phyloP scores from a whole-genome alignment of 768 basidiomycete genomes.

The Tephrocybe sp. region DNA sequence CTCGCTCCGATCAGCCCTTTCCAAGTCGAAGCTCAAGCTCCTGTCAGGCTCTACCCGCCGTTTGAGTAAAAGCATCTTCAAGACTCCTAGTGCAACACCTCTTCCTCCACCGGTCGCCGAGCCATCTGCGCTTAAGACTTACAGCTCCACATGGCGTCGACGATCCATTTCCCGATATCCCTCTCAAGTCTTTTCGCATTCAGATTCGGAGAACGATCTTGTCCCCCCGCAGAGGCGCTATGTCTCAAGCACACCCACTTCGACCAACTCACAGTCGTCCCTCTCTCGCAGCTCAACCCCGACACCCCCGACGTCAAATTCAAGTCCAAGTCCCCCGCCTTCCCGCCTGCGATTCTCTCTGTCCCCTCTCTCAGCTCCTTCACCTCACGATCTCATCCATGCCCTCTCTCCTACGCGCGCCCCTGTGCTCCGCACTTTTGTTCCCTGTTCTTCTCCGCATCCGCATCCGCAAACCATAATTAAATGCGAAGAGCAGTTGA shows the following conservation, averaged over 20 bases:
- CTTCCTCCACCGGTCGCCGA: conserved; percentile 48
- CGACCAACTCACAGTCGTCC: conserved; percentile 16
- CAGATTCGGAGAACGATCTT: conserved; percentile 12
- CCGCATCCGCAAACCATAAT: conserved; percentile 42
- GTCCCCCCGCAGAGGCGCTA: conserved; percentile 21
- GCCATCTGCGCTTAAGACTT: conserved; percentile 45
- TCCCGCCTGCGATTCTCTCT: conserved; percentile 8
- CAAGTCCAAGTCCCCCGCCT: conserved; percentile 11
- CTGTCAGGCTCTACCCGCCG: conserved; percentile 20
- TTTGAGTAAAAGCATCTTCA: conserved; percentile 38
- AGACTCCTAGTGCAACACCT: conserved; percentile 20
- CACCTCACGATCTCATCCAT: conserved; percentile 61
- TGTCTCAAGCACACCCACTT: conserved; percentile 47
- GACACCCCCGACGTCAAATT: conserved; percentile 11
- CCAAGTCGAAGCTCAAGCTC: conserved; percentile 4
- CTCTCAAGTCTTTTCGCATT: conserved; percentile 5
- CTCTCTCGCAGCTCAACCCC: conserved; percentile 15
- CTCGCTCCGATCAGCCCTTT: conserved; percentile 3
- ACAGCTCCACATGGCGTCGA: conserved; percentile 54
- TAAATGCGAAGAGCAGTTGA: conserved; percentile 68
- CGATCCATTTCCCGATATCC: conserved; percentile 23
- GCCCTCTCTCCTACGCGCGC: conserved; percentile 68
- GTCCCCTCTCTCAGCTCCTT: conserved; percentile 18
- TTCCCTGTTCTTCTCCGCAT: conserved; percentile 63
- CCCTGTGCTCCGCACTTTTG: conserved; percentile 67